Percentiles rank a stretch among this genome's conserved stretches.
Conservation (phyloP, 2,329 filamentous ascomycete species). For the Cryoendolithus antarcticus region DNA sequence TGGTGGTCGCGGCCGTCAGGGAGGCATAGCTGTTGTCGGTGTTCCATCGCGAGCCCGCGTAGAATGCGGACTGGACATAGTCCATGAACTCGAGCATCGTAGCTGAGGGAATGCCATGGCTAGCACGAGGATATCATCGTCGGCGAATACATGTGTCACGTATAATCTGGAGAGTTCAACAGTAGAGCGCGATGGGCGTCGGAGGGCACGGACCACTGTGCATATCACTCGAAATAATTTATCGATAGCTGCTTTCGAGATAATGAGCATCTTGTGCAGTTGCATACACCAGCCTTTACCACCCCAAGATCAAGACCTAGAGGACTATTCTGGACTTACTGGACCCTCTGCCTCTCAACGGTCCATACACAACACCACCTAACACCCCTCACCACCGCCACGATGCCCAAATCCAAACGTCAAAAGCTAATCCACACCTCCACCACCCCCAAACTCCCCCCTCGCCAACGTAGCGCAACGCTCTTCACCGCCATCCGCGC, state of each 20-base stretch:
- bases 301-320: too few species aligned
- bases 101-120: conserved; percentile 4
- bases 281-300: too few species aligned
- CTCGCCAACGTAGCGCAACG: conserved; percentile 75
- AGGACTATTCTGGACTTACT: too few species aligned
- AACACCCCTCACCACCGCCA: conserved; percentile 18
- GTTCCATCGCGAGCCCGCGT: conserved; percentile 76
- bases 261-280: too few species aligned
- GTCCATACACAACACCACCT: neutral
- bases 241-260: too few species aligned
- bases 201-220: too few species aligned
- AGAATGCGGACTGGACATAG: conserved; percentile 85
- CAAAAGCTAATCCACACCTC: conserved; percentile 80
- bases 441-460: conserved; percentile 76
- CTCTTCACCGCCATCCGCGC: conserved; percentile 83
- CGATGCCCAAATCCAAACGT: conserved; percentile 95
- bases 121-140: neutral
- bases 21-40: conserved; percentile 83
- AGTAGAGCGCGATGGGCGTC: too few species aligned
- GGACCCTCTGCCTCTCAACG: too few species aligned
- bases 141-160: too few species aligned
- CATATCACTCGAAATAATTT: too few species aligned
- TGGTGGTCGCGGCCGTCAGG: conserved; percentile 71
- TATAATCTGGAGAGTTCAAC: too few species aligned
- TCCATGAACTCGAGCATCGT: conserved; percentile 93